Conservation (phyloP, 345 rosid species). For the Stellera chamaejasme region DNA sequence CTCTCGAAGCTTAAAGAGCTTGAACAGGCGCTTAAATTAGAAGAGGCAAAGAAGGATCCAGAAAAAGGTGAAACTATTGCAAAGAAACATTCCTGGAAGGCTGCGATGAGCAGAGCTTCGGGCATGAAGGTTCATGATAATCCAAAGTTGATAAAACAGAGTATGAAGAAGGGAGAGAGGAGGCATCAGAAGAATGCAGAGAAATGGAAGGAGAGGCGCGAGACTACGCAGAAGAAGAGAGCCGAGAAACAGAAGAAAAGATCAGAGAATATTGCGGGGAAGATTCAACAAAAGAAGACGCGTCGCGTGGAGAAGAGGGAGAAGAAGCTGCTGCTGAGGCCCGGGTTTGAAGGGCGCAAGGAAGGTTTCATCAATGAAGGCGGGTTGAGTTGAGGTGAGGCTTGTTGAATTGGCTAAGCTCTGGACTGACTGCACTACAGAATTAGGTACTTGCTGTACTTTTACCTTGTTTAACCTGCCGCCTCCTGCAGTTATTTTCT, state of each 20-base stretch:
- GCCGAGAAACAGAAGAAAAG: conserved; percentile 72
- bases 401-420: too few relatives aligned
- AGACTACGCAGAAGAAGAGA: conserved; percentile 49
- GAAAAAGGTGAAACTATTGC: conserved; percentile 53
- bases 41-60: conserved; percentile 68
- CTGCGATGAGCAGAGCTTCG: conserved; percentile 74
- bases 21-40: conserved; percentile 52
- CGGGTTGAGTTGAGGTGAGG: conserved; percentile 8
- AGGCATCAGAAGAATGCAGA: conserved; percentile 59
- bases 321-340: conserved; percentile 77
- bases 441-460: too few relatives aligned
- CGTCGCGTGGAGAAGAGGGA: conserved; percentile 74
- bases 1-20: conserved; percentile 61
- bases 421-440: too few relatives aligned
- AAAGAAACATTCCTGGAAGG: conserved; percentile 66
- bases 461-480: too few relatives aligned
- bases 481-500: too few relatives aligned
- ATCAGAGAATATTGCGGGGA: conserved; percentile 57
- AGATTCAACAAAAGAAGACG: conserved; percentile 64
- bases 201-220: conserved; percentile 84
- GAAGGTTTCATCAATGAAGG: conserved; percentile 37
- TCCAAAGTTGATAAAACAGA: conserved; percentile 67
- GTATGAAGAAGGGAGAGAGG: conserved; percentile 67
- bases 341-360: conserved; percentile 90
- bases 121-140: conserved; percentile 83